These are phyloP conservation scores for Postia placenta DNA, from an alignment of 768 basidiomycete genomes.

Conservation along the genomic window DNA sequence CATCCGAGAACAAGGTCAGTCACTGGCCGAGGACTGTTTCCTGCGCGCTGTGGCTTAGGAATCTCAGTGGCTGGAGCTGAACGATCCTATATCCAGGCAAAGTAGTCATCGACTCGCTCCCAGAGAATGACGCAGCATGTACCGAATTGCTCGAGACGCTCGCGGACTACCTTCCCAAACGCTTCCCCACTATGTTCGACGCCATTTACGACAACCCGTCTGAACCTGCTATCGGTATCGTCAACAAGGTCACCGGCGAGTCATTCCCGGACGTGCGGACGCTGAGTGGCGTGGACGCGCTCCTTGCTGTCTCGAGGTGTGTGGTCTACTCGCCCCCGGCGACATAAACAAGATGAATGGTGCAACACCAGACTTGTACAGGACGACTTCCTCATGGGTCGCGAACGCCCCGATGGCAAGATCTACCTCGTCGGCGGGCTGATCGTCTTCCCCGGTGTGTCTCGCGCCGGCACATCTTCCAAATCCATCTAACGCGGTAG, in stretches of 20 bases:
- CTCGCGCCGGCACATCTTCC: too few species aligned
- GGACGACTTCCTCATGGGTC: constrained; percentile 31
- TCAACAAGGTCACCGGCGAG: constrained; percentile 25
- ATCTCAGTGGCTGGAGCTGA: background rate
- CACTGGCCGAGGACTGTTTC: background rate
- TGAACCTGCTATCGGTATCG: constrained; percentile 10
- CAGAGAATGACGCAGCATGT: constrained; percentile 30
- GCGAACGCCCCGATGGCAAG: constrained; percentile 29
- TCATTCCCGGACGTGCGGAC: constrained; percentile 7
- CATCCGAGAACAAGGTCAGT: constrained; percentile 23
- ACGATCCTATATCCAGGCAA: constrained; percentile 8
- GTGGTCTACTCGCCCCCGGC: too few species aligned
- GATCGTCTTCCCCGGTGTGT: constrained; percentile 26
- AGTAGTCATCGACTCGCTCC: constrained; percentile 25
- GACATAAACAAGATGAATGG: too few species aligned
- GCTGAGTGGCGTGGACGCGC: constrained; percentile 21
- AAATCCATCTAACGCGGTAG: too few species aligned
- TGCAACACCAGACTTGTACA: constrained; percentile 25
- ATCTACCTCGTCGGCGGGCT: constrained; percentile 31
- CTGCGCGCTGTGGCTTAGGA: background rate
- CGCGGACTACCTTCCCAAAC: constrained; percentile 28
- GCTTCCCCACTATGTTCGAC: constrained; percentile 28
- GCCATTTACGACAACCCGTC: background rate
- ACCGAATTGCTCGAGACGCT: constrained; percentile 26
- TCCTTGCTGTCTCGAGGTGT: constrained; percentile 22